phyloP scores from a whole-genome alignment of 805 yeast genomes.

The Candida morakotiae region DNA sequence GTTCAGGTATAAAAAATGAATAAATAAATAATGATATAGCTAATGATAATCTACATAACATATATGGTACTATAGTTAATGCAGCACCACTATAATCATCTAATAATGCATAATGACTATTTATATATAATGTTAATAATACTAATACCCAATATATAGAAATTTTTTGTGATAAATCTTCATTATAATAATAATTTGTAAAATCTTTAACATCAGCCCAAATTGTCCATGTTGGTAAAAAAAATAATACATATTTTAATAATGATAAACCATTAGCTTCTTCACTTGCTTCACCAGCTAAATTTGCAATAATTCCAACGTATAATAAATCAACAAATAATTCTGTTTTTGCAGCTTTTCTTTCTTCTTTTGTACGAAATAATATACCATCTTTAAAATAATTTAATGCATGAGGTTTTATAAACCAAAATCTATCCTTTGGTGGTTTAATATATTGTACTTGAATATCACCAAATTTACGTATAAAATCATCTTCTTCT shows the following conservation, averaged over 20 bases:
- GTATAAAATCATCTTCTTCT: slow-evolving; percentile 40
- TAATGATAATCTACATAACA: slow-evolving; percentile 42
- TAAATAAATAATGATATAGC: slow-evolving; percentile 31
- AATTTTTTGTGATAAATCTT: slow-evolving; percentile 52
- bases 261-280: slow-evolving; percentile 46
- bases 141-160: slow-evolving; percentile 51
- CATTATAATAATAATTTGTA: slow-evolving; percentile 59
- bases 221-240: slow-evolving; percentile 57
- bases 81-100: slow-evolving; percentile 38
- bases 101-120: slow-evolving; percentile 39
- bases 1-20: slow-evolving; percentile 46
- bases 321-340: slow-evolving; percentile 60
- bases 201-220: slow-evolving; percentile 65
- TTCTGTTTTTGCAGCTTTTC: slow-evolving; percentile 50
- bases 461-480: slow-evolving; percentile 46
- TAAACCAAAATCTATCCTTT: slow-evolving; percentile 33
- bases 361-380: slow-evolving; percentile 52
- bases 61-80: slow-evolving; percentile 44
- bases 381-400: slow-evolving; percentile 55
- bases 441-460: slow-evolving; percentile 46
- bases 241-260: slow-evolving; percentile 45
- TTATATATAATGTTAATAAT: slow-evolving; percentile 48
- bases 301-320: slow-evolving; percentile 59
- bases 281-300: slow-evolving; percentile 52
- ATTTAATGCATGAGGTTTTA: slow-evolving; percentile 56